Conservation (phyloP, 2,329 filamentous ascomycete genomes). For the Aspergillus bombycis region DNA sequence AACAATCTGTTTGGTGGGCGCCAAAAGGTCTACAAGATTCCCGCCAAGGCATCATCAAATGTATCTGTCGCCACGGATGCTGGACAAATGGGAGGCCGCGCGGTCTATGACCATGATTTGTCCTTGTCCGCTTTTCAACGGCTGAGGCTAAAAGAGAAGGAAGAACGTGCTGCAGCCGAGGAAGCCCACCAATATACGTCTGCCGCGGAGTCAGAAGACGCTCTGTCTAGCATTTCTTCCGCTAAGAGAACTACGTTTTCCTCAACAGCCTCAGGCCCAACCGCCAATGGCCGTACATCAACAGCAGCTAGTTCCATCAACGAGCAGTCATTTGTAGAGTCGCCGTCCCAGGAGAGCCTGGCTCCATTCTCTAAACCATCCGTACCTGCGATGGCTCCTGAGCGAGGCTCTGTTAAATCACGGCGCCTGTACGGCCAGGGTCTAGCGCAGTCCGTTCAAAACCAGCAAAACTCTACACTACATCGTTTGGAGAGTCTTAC, state of each 20-base stretch:
- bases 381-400: conserved; percentile 47
- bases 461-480: conserved; percentile 75
- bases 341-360: conserved; percentile 32
- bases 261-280: conserved; percentile 76
- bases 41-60: conserved; percentile 46
- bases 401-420: conserved; percentile 70
- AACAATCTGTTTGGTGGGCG: conserved; percentile 93
- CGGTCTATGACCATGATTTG: conserved; percentile 86
- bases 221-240: conserved; percentile 65
- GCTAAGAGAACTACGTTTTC: conserved; percentile 80
- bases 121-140: conserved; percentile 81
- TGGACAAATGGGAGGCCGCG: conserved; percentile 61
- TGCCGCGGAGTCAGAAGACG: conserved; percentile 46
- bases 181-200: conserved; percentile 42
- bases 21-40: conserved; percentile 92
- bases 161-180: conserved; percentile 49
- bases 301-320: conserved; percentile 86
- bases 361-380: conserved; percentile 30
- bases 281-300: conserved; percentile 71
- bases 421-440: conserved; percentile 82
- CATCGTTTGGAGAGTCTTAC: conserved; percentile 79
- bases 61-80: conserved; percentile 34
- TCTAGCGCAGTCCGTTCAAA: conserved; percentile 75
- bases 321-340: conserved; percentile 60
- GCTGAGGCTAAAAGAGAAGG: conserved; percentile 60